phyloP scores from a whole-genome alignment of 306 rosid species.

The Astragalus membranaceus region DNA sequence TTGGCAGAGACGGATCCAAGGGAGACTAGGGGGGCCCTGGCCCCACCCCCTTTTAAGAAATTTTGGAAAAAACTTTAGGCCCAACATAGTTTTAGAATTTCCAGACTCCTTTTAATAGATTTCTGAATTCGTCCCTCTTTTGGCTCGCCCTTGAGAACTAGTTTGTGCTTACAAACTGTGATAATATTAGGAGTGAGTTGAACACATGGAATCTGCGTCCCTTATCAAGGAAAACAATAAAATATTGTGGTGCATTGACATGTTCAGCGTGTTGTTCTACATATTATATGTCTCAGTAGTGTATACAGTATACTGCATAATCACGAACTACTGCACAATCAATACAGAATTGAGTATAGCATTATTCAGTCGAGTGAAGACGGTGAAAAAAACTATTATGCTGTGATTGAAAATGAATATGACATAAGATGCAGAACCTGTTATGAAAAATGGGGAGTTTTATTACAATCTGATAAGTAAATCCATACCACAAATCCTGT shows the following conservation, averaged over 20 bases:
- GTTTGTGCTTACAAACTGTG: background rate
- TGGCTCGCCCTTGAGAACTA: background rate
- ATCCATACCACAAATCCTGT: background rate
- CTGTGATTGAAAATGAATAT: background rate
- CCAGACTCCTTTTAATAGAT: too few relatives aligned
- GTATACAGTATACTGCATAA: background rate
- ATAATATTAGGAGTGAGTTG: background rate
- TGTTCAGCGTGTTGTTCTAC: background rate
- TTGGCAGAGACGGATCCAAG: background rate
- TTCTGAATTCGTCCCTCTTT: background rate
- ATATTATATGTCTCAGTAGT: background rate
- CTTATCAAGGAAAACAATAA: background rate
- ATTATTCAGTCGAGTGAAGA: background rate
- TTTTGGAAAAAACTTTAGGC: background rate
- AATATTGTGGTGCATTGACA: background rate
- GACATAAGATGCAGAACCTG: background rate
- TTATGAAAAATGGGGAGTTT: background rate
- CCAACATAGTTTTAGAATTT: too few relatives aligned
- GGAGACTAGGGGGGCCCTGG: too few relatives aligned
- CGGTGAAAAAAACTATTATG: background rate
- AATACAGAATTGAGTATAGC: background rate
- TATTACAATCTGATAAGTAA: background rate
- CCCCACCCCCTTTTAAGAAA: background rate
- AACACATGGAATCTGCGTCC: background rate
- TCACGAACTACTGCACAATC: background rate